These are phyloP conservation scores for Auriscalpium orientale DNA, from an alignment of 768 basidiomycete species.

Conservation along the genomic window DNA sequence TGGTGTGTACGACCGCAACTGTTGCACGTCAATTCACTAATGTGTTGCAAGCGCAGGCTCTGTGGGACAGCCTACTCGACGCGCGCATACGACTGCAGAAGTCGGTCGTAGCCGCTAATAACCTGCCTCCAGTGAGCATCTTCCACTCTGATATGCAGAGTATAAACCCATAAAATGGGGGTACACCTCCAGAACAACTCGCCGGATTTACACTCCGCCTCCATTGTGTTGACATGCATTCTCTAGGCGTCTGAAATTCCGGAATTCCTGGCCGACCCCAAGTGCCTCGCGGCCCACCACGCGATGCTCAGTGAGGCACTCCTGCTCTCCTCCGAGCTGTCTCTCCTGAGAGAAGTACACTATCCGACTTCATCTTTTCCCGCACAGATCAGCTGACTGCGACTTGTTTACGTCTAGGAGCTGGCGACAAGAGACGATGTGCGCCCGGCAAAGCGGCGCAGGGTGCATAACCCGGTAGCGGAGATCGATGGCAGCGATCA, in stretches of 20 bases:
- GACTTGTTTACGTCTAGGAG: conserved; percentile 10
- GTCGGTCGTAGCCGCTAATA: conserved; percentile 54
- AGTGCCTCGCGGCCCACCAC: conserved; percentile 38
- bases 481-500: conserved; percentile 14
- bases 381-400: conserved; percentile 1
- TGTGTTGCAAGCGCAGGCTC: conserved; percentile 35
- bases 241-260: conserved; percentile 28
- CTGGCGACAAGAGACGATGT: conserved; percentile 4
- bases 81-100: conserved; percentile 92
- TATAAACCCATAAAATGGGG: neutral
- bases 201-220: conserved; percentile 15
- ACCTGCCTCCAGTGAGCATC: conserved; percentile 51
- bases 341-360: conserved; percentile 59
- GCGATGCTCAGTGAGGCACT: conserved; percentile 55
- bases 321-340: conserved; percentile 57
- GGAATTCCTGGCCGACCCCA: conserved; percentile 22
- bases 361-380: conserved; percentile 4
- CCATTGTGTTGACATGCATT: conserved; percentile 17
- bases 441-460: conserved; percentile 13
- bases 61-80: conserved; percentile 86
- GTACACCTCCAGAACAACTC: too few species aligned
- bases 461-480: conserved; percentile 4
- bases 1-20: conserved; percentile 41
- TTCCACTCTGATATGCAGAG: conserved; percentile 3
- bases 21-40: neutral